Percentiles rank a stretch among this genome's conserved stretches.
These are phyloP conservation scores for Aspergillus piperis DNA, from an alignment of 2,329 filamentous ascomycete genomes.

Conservation along the genomic window DNA sequence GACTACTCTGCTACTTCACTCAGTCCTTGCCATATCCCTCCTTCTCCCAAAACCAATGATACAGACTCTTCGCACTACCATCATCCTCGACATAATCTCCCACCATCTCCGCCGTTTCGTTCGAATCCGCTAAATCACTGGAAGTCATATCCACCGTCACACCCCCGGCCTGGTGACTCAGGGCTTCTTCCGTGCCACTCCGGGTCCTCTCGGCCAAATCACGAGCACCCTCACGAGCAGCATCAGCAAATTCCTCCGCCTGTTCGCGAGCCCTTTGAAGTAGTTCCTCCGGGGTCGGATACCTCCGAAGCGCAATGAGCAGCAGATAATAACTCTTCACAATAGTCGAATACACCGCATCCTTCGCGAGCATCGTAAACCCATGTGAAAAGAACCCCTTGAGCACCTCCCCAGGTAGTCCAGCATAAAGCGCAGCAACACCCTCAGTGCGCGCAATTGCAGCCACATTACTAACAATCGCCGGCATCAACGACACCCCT, in stretches of 20 bases:
- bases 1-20: neutral
- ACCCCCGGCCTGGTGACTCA: slow-evolving; percentile 25
- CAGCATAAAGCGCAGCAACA: slow-evolving; percentile 69
- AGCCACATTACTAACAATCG: slow-evolving; percentile 65
- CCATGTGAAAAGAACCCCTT: slow-evolving; percentile 86
- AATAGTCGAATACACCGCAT: slow-evolving; percentile 70
- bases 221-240: slow-evolving; percentile 42
- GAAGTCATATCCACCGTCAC: slow-evolving; percentile 36
- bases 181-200: slow-evolving; percentile 27
- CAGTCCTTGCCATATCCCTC: slow-evolving; percentile 21
- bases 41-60: slow-evolving; percentile 46
- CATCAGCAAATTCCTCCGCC: slow-evolving; percentile 44
- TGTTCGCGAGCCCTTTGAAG: slow-evolving; percentile 41
- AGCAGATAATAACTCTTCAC: slow-evolving; percentile 71
- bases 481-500: slow-evolving; percentile 37
- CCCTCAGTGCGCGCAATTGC: slow-evolving; percentile 65
- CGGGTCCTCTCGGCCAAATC: slow-evolving; percentile 36
- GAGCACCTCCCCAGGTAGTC: slow-evolving; percentile 72
- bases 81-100: slow-evolving; percentile 50
- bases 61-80: slow-evolving; percentile 41
- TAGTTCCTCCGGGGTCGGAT: slow-evolving; percentile 47
- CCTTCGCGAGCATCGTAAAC: slow-evolving; percentile 84
- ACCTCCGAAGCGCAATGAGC: slow-evolving; percentile 50
- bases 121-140: slow-evolving; percentile 27
- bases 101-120: slow-evolving; percentile 49